These are phyloP conservation scores for Mollisiaceae sp. DNA, from an alignment of 2,329 filamentous ascomycete genomes.

Conservation along the genomic window DNA sequence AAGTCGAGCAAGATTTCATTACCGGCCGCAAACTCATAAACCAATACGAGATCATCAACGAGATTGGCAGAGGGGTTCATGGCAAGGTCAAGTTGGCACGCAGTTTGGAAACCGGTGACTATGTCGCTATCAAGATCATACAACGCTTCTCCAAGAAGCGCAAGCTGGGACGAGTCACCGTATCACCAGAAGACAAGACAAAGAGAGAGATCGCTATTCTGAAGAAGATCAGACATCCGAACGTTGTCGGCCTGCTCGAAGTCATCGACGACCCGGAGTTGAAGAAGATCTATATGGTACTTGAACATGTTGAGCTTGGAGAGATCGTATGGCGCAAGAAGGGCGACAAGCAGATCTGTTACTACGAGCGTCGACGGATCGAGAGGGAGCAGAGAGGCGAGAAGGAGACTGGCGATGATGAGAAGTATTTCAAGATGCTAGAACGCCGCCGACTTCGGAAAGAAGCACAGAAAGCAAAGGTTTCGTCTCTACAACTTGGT, in stretches of 20 bases:
- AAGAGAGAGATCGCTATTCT: conserved; percentile 97
- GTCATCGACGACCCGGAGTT: conserved; percentile 96
- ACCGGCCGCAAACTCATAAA: conserved; percentile 97
- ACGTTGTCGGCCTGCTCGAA: conserved; percentile 92
- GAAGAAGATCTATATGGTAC: conserved; percentile 97
- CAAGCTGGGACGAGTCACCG: conserved; percentile 82
- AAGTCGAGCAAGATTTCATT: conserved; percentile 85
- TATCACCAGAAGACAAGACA: conserved; percentile 75
- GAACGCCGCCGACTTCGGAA: conserved; percentile 64
- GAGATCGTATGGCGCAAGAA: conserved; percentile 95
- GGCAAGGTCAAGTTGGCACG: conserved; percentile 96
- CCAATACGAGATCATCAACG: conserved; percentile 95
- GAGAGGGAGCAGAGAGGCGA: conserved; percentile 72
- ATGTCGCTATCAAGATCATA: conserved; percentile 98
- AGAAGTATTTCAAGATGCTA: conserved; percentile 63
- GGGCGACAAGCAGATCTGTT: conserved; percentile 80
- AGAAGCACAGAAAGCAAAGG: conserved; percentile 61
- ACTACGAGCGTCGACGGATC: conserved; percentile 80
- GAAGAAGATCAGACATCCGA: conserved; percentile 97
- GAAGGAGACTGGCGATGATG: conserved; percentile 59
- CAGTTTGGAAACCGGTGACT: conserved; percentile 74
- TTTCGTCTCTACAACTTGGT: conserved; percentile 54
- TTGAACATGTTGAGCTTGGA: conserved; percentile 92
- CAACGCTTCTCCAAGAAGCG: conserved; percentile 93
- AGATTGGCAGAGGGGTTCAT: conserved; percentile 93